Conservation (phyloP, 2,329 filamentous ascomycete genomes). For the Niveomyces coronatus region DNA sequence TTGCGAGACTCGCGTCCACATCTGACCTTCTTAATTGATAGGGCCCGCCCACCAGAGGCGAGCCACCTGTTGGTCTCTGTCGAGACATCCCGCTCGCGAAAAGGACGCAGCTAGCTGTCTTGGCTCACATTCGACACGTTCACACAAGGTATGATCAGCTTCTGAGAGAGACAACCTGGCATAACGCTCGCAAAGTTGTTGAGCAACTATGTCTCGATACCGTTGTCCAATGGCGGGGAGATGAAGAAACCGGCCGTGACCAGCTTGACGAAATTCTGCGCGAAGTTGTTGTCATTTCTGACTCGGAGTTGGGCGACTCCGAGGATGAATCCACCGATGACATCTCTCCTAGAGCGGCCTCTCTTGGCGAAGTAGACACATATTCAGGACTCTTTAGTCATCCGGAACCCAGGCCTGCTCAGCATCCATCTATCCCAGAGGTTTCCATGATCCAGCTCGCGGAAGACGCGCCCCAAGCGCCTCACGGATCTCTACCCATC, state of each 20-base stretch:
- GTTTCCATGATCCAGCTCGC: no score
- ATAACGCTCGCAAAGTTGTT: conserved; percentile 50
- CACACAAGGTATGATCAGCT: conserved; percentile 56
- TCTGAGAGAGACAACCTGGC: conserved; percentile 46
- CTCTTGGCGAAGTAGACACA: conserved; percentile 10
- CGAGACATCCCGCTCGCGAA: conserved; percentile 46
- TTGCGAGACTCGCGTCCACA: neutral
- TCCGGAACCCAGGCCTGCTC: neutral
- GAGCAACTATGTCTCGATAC: conserved; percentile 52
- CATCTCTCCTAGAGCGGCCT: conserved; percentile 20
- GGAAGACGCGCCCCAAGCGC: no score
- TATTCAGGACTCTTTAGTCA: neutral
- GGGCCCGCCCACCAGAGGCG: conserved; percentile 41
- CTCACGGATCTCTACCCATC: no score
- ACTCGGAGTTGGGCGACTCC: conserved; percentile 40
- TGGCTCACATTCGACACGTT: conserved; percentile 57
- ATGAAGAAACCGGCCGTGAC: conserved; percentile 58
- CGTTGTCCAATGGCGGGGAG: conserved; percentile 62
- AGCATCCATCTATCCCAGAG: neutral
- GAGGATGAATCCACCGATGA: conserved; percentile 24
- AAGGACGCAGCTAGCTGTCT: conserved; percentile 53
- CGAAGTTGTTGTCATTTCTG: conserved; percentile 58
- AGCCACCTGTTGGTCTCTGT: conserved; percentile 48
- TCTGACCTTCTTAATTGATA: conserved; percentile 19
- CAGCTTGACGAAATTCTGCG: conserved; percentile 57